Evolutionary conservation across 2,329 filamentous ascomycete species (phyloP), one percentile per base, ranked within the genome.

Genomic region (Tolypocladium cylindrosporum): DNA sequence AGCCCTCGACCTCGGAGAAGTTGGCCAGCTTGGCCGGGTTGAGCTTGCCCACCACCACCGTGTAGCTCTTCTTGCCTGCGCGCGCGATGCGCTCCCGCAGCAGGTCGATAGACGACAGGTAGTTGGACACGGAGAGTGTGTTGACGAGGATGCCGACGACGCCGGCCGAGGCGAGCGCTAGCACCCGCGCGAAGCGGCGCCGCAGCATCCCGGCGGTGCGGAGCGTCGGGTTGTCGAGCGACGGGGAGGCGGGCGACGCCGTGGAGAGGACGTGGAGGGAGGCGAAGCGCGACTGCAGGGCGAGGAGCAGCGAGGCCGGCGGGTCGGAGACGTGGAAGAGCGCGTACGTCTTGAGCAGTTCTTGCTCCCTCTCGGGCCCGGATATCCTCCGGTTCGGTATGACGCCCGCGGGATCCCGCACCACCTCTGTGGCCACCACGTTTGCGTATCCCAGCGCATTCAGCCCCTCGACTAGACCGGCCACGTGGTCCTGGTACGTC

Each of bases 11-110:
- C 72, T 99, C 94, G 59, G 88, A 85, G 74, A 99, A 99, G 72
- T 99, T 99, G 54, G 94, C 94, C 27, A 99, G 80, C 72, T 99
- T 99, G 42, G 92, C 93, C 0, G 92, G 87, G 68, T 97, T 99
- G 34, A 99, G 79, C 71, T 97, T 97, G 59, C 94, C 94, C 0
- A 99, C 94, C 2, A 99, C 94, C 54, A 99, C 90, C 1, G 93
- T 90, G 71, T 99, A 99, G 70, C 85, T 89, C 76, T 97, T 99
- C 77, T 97, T 97, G 13, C 91, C 92, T 0, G 90, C 89, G 0
- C 79, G 80, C 0, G 84, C 81, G 64, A 99, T 96, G 61, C 86
- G 83, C 9, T 77, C 72, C 60, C 89, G 86, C 39, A 97, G 81
- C 57, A 88, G 80, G 16, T 88, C 81, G 45, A 97, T 85, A 0